Conservation (phyloP, 192 early-diverging fungal genomes). For the Helicostylum pulchrum region DNA sequence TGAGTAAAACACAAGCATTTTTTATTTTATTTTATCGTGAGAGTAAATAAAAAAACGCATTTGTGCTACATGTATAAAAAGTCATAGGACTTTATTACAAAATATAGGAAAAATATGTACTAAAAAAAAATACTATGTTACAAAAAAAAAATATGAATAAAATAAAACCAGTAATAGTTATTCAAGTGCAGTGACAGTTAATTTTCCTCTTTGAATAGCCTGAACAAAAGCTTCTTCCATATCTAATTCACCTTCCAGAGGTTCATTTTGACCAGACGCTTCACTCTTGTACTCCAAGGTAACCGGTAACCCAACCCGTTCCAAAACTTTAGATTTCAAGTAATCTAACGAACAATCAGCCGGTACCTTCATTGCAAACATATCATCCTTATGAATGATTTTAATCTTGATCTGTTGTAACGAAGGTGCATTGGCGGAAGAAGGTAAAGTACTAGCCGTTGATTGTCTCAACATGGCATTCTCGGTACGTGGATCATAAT, state of each 20-base stretch:
- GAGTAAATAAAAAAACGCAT: too few species aligned
- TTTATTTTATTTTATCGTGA: too few species aligned
- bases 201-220: constrained; percentile 39
- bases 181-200: constrained; percentile 37
- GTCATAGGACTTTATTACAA: too few species aligned
- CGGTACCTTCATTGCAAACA: constrained; percentile 62
- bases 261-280: constrained; percentile 14
- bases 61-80: too few species aligned
- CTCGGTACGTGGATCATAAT: constrained; percentile 17
- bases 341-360: constrained; percentile 47
- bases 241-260: constrained; percentile 36
- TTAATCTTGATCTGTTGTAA: constrained; percentile 56
- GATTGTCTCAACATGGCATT: not conserved
- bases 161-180: too few species aligned
- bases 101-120: too few species aligned
- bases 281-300: constrained; percentile 44
- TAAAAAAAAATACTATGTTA: too few species aligned
- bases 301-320: constrained; percentile 37
- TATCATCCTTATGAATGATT: constrained; percentile 58
- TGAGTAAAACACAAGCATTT: too few species aligned
- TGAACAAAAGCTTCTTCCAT: constrained; percentile 43
- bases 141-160: too few species aligned
- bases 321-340: constrained; percentile 53
- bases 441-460: constrained; percentile 10
- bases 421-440: constrained; percentile 31